Base-by-base conservation (phyloP, 169 alveolate species). In the Plasmodium blacklocki region DNA sequence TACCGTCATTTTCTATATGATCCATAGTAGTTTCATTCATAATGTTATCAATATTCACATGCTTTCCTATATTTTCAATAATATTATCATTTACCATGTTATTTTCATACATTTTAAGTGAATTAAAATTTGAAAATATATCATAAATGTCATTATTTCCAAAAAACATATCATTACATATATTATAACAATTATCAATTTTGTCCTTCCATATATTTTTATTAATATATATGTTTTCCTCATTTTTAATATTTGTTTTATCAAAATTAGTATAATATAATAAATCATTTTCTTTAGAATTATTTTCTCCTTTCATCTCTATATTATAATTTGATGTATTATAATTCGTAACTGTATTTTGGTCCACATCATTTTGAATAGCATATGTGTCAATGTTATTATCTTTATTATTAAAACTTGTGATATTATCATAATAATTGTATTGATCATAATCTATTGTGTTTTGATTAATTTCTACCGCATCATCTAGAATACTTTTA, bases 161-260 rank as follows among this genome's bases (percentile, higher is more conserved):
- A 70, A 68, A 83, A 70, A 83, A 45, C 85, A 83, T 70, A 70
- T 83, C 91, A 52, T 83, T 63, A 39, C 91, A 83, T 32, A 83
- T 83, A 32, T 83, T 70, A 60, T 67, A 83, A 39, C 64, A 60
- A 39, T 56, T 19, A 12, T 58, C 52, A 52, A 8, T 21, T 68
- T 49, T 68, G 11, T 54, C 85, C 11, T 52, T 73, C 67, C 50
- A 73, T 1, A 21, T 29, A 39, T 26, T 54, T 50, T 50, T 54
- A 39, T 54, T 73, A 3, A 18, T 71, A 47, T 29, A 47, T 52
- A n/a, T 71, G 19, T 45, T 23, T 71, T 71, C 78, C 15, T 66
- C 14, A 14, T 15, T 66, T 39, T 52, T 56, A 5, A 2, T 56
- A 15, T 52, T 73, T 73, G 19, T 73, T 14, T 73, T 26, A n/a